Evolutionary conservation across 441 rosid genomes (phyloP), one percentile per base, ranked within the genome.

Genomic region (California macrophylla): DNA sequence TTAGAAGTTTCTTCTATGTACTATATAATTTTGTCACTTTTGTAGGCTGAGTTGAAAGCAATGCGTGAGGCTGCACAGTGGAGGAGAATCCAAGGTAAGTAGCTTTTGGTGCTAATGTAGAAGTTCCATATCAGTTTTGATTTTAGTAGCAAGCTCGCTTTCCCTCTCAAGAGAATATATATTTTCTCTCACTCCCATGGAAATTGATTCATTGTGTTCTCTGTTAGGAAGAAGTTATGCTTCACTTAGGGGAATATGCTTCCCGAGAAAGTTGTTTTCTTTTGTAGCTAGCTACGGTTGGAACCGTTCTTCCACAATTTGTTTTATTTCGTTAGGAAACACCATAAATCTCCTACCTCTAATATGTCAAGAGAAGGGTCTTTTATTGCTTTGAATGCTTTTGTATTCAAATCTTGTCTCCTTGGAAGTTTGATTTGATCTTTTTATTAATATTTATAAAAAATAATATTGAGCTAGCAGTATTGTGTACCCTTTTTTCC

Each of bases 41-140:
- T 70, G 21, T 76, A 93, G 98, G 91, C 54, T 63, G 98, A 93
- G 74, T 77, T 86, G 75, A 85, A 84, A 66, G 88, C 91, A 69
- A 93, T 93, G 97, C 88, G 85, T 65, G 98, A 91, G 79, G 96
- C 95, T 79, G 96, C 97, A 64, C 86, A 86, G 69, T 93, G 97
- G 98, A 85, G 98, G 82, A 91, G 85, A 80, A 82, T 80, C 75
- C 98, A 92, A 86, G 96, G 94, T 89, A 29, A 66, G 80, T 28
- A 71, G 38, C 26, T 66, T 67, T 54, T 50, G 58, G 23, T 56
- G 68, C 38, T 74, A 24, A 10, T 64, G 23, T 40, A 56, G 20
- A 34, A 3, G 13, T 2, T 58, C 4, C 18, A 18, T 18, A 6
- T 2, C 20, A 5, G 20, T 50, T 50, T 50, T n/a, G n/a, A n/a